A percentile compares a stretch with the other conserved stretches of the same genome.
Conservation (phyloP, 192 early-diverging fungal genomes). For the Lobulomyces angularis region DNA sequence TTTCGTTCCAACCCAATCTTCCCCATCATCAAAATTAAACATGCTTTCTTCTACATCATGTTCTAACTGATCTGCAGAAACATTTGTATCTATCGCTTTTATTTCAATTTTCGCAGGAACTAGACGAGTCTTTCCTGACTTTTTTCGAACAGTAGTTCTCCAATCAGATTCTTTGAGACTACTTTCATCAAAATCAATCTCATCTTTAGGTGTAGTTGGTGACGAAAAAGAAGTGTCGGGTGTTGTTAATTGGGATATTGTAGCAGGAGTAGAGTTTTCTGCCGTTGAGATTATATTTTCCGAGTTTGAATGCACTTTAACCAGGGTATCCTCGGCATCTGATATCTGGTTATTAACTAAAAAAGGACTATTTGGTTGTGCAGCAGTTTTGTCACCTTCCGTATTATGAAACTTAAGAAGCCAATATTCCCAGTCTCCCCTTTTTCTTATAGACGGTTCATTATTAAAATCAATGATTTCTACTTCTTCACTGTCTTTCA, state of each 20-base stretch:
- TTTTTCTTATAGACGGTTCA: constrained; percentile 20
- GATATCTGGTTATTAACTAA: too few species aligned
- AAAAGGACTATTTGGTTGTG: constrained; percentile 9
- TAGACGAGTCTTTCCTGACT: constrained; percentile 13
- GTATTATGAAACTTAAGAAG: constrained; percentile 52
- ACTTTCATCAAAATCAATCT: constrained; percentile 2
- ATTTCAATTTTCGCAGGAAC: constrained; percentile 4
- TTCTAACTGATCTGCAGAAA: not conserved
- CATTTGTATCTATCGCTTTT: constrained; percentile 6
- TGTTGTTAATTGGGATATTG: constrained; percentile 1
- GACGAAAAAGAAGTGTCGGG: constrained; percentile 1
- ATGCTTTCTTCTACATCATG: constrained; percentile 54
- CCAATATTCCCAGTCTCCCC: constrained; percentile 78
- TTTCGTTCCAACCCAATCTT: constrained; percentile 38
- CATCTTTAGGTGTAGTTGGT: not conserved
- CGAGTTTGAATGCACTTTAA: too few species aligned
- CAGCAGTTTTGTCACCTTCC: constrained; percentile 4
- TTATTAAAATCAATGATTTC: constrained; percentile 43
- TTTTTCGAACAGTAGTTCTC: constrained; percentile 7
- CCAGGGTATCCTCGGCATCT: too few species aligned
- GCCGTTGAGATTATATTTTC: too few species aligned
- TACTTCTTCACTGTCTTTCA: constrained; percentile 31
- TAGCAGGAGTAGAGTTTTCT: not conserved
- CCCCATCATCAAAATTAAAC: constrained; percentile 72
- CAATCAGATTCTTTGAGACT: constrained; percentile 7